Evolutionary conservation across 2,329 filamentous ascomycete genomes (phyloP), one percentile per base, ranked within the genome.

Genomic region (Ophiostoma triangulosporum): DNA sequence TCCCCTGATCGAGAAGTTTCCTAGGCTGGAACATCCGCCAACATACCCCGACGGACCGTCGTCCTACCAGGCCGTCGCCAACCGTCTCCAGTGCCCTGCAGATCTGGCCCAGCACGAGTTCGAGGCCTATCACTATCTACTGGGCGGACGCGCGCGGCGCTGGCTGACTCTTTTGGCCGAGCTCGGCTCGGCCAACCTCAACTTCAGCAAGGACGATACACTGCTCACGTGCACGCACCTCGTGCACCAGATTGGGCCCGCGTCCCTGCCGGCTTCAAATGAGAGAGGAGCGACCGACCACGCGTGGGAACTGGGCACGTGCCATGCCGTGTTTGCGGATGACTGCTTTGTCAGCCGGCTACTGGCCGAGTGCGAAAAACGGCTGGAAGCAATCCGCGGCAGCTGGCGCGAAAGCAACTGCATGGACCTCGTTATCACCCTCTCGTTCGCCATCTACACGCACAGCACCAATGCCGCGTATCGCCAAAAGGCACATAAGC

Each of bases 391-490:
- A 0, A 73, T 86, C 7, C 60, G 63, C 0, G 63, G 66, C 0
- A 85, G 79, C 46, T 83, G 79, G 75, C 70, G 80, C 0, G 81
- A 86, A 57, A 67, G 65, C 0, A 64, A 76, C 51, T 70, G 71
- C 14, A 83, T 86, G 78, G 73, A 78, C 4, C 69, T 74, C 0
- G 53, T 84, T 1, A 69, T 83, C 4, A 75, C 70, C 0, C 58
- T 85, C 59, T 68, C 0, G 60, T 78, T 1, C 71, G 76, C 3
- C 17, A 22, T 38, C 36, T 38, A 20, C 17, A 22, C 6, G 17
- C 36, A 17, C 5, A 11, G n/a, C 17, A 38, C 36, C 36, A 38
- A 22, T 17, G 12, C 12, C 8, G n/a, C 20, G 7, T 22, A 38
- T 22, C 36, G 17, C 7, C 36, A 22, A 24, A 22, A 17, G n/a